Evolutionary conservation across 768 basidiomycete genomes (phyloP).

Genomic region (Mycena pura): DNA sequence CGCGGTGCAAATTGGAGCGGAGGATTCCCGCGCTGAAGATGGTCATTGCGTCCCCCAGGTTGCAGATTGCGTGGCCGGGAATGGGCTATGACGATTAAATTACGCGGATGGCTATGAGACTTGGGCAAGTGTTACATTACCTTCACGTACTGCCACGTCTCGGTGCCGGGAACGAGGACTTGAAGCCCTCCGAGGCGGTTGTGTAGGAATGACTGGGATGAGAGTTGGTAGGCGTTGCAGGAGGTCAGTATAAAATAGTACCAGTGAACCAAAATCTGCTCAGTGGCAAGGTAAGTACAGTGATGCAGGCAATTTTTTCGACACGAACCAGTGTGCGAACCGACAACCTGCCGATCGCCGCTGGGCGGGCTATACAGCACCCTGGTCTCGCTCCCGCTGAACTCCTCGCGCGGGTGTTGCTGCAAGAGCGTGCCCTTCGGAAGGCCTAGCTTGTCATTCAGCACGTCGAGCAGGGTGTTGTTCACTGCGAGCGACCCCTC

Average conservation of each 20-base stretch:
- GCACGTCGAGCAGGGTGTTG: slow-evolving; percentile 56
- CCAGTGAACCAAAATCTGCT: no score
- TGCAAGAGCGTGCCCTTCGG: slow-evolving; percentile 52
- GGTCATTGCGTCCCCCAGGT: no score
- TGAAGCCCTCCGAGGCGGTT: slow-evolving; percentile 74
- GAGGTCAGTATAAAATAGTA: no score
- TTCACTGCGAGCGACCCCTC: slow-evolving; percentile 64
- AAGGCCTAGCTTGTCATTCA: slow-evolving; percentile 63
- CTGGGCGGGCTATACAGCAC: slow-evolving; percentile 56
- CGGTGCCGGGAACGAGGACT: slow-evolving; percentile 63
- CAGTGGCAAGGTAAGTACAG: no score
- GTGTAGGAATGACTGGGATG: slow-evolving; percentile 61
- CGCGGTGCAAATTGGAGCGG: no score
- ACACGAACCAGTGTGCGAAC: slow-evolving; percentile 75
- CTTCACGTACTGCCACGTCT: slow-evolving; percentile 71
- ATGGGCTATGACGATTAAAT: no score
- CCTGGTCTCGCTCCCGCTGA: slow-evolving; percentile 64
- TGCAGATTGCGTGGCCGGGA: no score
- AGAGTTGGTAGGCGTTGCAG: no score
- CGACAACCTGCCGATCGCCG: slow-evolving; percentile 54
- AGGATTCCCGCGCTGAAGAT: no score
- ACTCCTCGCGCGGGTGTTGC: slow-evolving; percentile 52
- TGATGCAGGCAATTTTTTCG: no score
- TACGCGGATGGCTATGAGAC: no score
- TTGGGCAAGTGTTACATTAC: no score